Percentiles rank a stretch among this genome's conserved stretches.
phyloP scores from a whole-genome alignment of 192 early-diverging fungal species.

The Chytriomyces sp. region DNA sequence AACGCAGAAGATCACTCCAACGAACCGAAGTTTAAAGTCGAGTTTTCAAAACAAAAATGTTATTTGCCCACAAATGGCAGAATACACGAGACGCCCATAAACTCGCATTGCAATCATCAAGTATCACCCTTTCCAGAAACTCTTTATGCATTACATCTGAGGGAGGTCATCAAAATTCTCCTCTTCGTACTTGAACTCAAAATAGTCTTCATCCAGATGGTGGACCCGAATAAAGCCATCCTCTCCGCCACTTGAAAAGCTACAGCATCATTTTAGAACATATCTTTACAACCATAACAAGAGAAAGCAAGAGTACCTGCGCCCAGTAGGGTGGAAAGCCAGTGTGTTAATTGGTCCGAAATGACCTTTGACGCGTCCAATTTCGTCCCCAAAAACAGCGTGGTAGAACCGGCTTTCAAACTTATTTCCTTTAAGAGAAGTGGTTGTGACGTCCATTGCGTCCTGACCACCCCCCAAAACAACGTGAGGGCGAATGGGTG shows the following conservation, averaged over 20 bases:
- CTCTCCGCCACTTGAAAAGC: conserved; percentile 95
- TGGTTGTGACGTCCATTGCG: conserved; percentile 95
- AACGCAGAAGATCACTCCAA: no score
- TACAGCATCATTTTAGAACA: conserved; percentile 20
- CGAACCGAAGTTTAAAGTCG: no score
- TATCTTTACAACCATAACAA: background rate
- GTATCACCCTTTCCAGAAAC: no score
- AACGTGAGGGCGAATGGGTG: conserved; percentile 70
- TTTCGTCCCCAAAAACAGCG: conserved; percentile 93
- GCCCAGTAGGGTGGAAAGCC: conserved; percentile 94
- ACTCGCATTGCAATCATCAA: no score
- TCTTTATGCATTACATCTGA: conserved; percentile 3
- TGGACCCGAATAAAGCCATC: conserved; percentile 98
- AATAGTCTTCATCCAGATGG: conserved; percentile 94
- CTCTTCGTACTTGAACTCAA: conserved; percentile 74
- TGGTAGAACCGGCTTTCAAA: conserved; percentile 98
- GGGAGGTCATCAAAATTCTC: conserved; percentile 37
- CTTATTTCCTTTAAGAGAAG: conserved; percentile 86
- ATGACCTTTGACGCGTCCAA: conserved; percentile 95
- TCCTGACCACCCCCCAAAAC: conserved; percentile 94
- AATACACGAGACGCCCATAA: no score
- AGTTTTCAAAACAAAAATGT: no score
- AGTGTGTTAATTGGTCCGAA: conserved; percentile 99
- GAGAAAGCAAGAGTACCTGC: conserved; percentile 46
- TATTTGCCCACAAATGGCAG: no score